Conservation (phyloP, 1,284 basidiomycete genomes). For the Sporisorium graminicola region DNA sequence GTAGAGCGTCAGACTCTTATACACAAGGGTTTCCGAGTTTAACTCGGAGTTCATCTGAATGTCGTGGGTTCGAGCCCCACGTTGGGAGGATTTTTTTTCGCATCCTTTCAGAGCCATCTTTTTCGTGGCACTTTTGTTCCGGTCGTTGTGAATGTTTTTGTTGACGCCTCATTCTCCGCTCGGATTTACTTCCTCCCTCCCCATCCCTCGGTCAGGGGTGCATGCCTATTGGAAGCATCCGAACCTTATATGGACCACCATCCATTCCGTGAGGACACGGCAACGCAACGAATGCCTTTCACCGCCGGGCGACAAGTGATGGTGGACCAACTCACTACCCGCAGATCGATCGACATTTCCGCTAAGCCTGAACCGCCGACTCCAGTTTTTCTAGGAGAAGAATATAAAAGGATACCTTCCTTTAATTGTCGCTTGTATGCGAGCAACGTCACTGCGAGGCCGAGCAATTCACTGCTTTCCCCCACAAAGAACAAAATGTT, state of each 20-base stretch:
- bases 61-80: conserved; percentile 69
- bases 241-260: background rate
- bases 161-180: no score
- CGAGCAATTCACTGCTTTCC: background rate
- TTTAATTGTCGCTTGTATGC: background rate
- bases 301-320: no score
- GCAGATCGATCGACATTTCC: no score
- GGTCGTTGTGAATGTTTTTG: no score
- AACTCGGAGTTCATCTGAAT: conserved; percentile 58
- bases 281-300: no score
- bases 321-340: no score
- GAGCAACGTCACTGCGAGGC: background rate
- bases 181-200: background rate
- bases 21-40: conserved; percentile 47
- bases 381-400: background rate
- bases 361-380: conserved; percentile 3
- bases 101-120: background rate
- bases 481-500: background rate
- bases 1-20: conserved; percentile 70
- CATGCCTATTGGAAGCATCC: background rate
- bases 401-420: no score
- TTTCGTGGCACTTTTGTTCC: no score
- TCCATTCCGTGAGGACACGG: background rate
- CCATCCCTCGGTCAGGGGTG: no score
- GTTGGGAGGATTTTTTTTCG: conserved; percentile 62